These are phyloP conservation scores for Plantago ovata DNA, from an alignment of 257 asterid species.

Conservation along the genomic window DNA sequence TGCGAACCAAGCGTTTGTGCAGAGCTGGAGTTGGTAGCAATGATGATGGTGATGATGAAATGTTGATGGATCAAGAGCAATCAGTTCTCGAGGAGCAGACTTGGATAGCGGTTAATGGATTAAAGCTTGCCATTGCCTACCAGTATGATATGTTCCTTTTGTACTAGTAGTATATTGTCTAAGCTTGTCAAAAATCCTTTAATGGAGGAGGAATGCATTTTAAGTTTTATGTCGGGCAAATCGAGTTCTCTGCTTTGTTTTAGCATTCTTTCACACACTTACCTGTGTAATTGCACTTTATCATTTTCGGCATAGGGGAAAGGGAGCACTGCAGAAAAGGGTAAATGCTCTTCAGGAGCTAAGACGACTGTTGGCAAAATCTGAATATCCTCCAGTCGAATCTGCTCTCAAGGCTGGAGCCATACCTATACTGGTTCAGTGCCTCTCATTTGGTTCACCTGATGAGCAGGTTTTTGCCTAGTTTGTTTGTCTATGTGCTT, in stretches of 20 bases:
- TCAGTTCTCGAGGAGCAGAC: conserved; percentile 72
- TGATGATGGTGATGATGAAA: conserved; percentile 44
- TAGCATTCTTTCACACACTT: background rate
- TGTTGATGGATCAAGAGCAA: conserved; percentile 70
- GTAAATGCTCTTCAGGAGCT: conserved; percentile 84
- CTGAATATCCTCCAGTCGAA: conserved; percentile 92
- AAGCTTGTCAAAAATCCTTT: conserved; percentile 4
- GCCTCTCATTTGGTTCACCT: conserved; percentile 88
- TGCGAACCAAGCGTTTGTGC: conserved; percentile 87
- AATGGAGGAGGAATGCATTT: background rate
- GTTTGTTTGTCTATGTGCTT: conserved; percentile 6
- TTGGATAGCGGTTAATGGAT: conserved; percentile 56
- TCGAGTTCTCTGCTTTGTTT: background rate
- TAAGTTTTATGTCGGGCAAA: background rate
- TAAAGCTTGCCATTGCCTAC: conserved; percentile 55
- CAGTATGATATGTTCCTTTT: conserved; percentile 50
- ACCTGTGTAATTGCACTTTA: conserved; percentile 10
- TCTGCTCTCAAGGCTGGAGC: conserved; percentile 82
- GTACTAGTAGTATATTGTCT: conserved; percentile 6
- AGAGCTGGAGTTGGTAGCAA: conserved; percentile 61
- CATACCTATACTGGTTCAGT: conserved; percentile 64
- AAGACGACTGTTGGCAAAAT: conserved; percentile 73
- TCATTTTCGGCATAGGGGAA: conserved; percentile 52
- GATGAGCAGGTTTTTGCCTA: conserved; percentile 79
- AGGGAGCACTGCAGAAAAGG: conserved; percentile 75